Evolutionary conservation across 2,329 filamentous ascomycete genomes (phyloP).

Genomic region (Furcasterigmium sp.): DNA sequence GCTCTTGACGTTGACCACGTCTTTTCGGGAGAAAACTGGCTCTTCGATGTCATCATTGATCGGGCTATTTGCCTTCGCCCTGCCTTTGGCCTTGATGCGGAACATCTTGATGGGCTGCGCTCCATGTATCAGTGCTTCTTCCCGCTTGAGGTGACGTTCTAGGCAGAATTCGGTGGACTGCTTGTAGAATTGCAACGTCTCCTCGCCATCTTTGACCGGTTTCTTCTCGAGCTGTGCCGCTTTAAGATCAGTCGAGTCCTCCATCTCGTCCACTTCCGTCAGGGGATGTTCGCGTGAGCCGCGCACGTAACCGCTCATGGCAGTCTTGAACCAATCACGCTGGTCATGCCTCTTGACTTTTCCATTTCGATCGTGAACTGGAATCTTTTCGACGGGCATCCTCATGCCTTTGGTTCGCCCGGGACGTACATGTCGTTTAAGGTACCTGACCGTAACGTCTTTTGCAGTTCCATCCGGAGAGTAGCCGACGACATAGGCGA

Average conservation of each 20-base stretch:
- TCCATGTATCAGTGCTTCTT: conserved; percentile 74
- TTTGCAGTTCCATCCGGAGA: conserved; percentile 84
- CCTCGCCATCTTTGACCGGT: conserved; percentile 66
- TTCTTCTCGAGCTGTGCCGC: conserved; percentile 69
- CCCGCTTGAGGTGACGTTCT: conserved; percentile 79
- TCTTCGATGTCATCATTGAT: conserved; percentile 60
- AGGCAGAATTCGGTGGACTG: conserved; percentile 80
- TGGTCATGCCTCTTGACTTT: conserved; percentile 72
- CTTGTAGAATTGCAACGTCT: conserved; percentile 86
- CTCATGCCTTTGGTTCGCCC: conserved; percentile 86
- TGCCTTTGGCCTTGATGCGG: conserved; percentile 65
- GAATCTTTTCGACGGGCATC: conserved; percentile 72
- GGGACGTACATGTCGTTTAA: conserved; percentile 75
- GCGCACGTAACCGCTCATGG: conserved; percentile 66
- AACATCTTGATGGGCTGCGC: conserved; percentile 72
- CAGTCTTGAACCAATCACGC: conserved; percentile 82
- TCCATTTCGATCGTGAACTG: conserved; percentile 70
- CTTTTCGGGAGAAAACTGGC: conserved; percentile 72
- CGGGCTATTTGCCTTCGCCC: background rate
- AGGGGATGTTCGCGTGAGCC: conserved; percentile 43
- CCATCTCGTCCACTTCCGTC: conserved; percentile 71
- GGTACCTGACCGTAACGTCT: conserved; percentile 87
- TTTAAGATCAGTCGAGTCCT: conserved; percentile 73
- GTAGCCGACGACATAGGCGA: conserved; percentile 83
- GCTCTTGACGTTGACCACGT: conserved; percentile 82